These are phyloP conservation scores for Corymbia citriodora DNA, from an alignment of 441 rosid genomes.

Conservation along the genomic window DNA sequence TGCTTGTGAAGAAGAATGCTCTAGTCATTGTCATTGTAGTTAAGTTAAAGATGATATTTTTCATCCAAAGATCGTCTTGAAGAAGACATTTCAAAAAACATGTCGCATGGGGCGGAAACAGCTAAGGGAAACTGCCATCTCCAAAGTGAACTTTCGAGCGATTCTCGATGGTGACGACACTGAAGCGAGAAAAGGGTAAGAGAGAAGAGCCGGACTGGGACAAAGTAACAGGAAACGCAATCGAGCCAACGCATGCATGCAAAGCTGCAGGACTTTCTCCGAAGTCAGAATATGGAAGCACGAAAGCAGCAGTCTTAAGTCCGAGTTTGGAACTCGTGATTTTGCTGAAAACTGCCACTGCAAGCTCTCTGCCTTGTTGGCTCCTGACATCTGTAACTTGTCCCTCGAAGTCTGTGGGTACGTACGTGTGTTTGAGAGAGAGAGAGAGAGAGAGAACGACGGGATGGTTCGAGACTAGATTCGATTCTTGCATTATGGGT, in stretches of 20 bases:
- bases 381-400: not conserved
- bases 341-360: not conserved
- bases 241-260: not conserved
- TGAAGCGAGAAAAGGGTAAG: not conserved
- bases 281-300: not conserved
- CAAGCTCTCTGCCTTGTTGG: not conserved
- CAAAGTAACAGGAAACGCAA: not conserved
- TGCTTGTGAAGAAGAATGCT: not conserved
- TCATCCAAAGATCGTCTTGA: not conserved
- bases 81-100: not conserved
- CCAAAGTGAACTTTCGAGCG: not conserved
- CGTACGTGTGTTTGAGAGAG: not conserved
- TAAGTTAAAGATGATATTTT: not conserved
- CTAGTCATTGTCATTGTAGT: not conserved
- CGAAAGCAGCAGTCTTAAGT: not conserved
- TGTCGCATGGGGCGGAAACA: not conserved
- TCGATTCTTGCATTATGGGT: not conserved
- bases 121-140: not conserved
- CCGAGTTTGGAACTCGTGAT: not conserved
- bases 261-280: not conserved
- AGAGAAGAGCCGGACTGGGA: not conserved
- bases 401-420: not conserved
- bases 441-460: not conserved
- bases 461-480: not conserved
- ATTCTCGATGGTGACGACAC: not conserved